Conservation (phyloP, 495 filamentous ascomycete genomes). For the Aspergillus hancockii region DNA sequence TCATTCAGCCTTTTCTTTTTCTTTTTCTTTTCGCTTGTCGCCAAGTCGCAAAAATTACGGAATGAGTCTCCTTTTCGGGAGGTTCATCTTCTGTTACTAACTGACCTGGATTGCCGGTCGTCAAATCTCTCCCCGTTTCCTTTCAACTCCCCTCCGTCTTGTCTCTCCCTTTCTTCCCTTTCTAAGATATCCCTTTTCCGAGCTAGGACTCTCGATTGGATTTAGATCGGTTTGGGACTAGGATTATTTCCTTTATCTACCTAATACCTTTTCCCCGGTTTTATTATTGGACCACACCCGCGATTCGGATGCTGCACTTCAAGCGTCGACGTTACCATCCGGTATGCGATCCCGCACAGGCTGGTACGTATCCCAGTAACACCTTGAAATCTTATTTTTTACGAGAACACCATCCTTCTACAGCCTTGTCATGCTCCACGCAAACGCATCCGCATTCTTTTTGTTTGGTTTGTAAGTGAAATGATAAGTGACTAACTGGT, state of each 20-base stretch:
- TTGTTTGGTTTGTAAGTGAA: not conserved
- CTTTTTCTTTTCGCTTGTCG: not conserved
- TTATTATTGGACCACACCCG: conserved; percentile 13
- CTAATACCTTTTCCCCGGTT: conserved; percentile 7
- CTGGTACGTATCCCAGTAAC: conserved; percentile 34
- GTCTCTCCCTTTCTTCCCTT: not conserved
- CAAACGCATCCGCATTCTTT: not conserved
- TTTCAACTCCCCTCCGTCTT: not conserved
- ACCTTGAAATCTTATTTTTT: not conserved
- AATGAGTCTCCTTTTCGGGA: conserved; percentile 3
- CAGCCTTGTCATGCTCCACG: not conserved
- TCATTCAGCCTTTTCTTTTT: not conserved
- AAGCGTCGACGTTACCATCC: conserved; percentile 31
- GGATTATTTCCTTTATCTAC: not conserved
- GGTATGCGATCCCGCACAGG: conserved; percentile 56
- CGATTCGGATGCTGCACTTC: conserved; percentile 34
- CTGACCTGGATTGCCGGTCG: not conserved
- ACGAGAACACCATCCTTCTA: not conserved
- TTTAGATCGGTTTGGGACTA: conserved; percentile 15
- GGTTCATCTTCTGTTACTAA: not conserved
- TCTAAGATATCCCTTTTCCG: conserved; percentile 9
- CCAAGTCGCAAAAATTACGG: conserved; percentile 4
- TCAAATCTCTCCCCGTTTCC: conserved; percentile 3
- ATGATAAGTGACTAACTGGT: conserved; percentile 12
- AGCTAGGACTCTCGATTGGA: not conserved